phyloP scores from a whole-genome alignment of 192 early-diverging fungal genomes.

The Jimgerdemannia lactiflua region DNA sequence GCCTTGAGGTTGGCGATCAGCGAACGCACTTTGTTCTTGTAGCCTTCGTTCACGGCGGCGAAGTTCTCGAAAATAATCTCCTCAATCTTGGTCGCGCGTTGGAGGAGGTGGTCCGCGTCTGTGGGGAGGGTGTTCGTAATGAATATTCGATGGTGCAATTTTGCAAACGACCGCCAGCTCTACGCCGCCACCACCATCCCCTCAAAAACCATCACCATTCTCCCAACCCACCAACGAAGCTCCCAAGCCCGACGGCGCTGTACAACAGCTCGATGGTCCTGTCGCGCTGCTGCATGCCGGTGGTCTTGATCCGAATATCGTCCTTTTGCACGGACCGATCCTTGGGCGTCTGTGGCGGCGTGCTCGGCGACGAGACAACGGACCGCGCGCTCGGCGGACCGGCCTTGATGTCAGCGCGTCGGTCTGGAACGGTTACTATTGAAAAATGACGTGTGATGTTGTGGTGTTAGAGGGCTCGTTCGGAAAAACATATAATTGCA shows the following conservation, averaged over 20 bases:
- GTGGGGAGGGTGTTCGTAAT: slow-evolving; percentile 8
- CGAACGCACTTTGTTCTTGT: slow-evolving; percentile 74
- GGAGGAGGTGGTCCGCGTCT: slow-evolving; percentile 52
- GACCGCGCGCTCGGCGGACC: slow-evolving; percentile 5
- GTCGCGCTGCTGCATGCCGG: slow-evolving; percentile 66
- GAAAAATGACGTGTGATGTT: slow-evolving; percentile 5
- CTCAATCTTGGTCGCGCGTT: slow-evolving; percentile 62
- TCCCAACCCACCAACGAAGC: slow-evolving; percentile 44
- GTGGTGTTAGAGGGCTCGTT: not conserved
- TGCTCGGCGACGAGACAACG: slow-evolving; percentile 22
- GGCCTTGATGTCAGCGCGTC: not conserved
- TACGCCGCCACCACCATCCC: not conserved
- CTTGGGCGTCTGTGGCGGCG: slow-evolving; percentile 19
- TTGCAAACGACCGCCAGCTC: not conserved
- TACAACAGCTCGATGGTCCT: slow-evolving; percentile 84
- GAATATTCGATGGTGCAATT: slow-evolving; percentile 1
- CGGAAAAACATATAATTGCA: not conserved
- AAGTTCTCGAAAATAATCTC: slow-evolving; percentile 54
- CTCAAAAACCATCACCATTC: not conserved
- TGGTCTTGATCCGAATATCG: slow-evolving; percentile 44
- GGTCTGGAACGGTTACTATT: not conserved
- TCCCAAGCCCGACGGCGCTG: slow-evolving; percentile 60
- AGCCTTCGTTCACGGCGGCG: slow-evolving; percentile 46
- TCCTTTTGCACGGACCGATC: slow-evolving; percentile 61
- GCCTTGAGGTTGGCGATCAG: slow-evolving; percentile 75